Evolutionary conservation across 139 green algal species (phyloP), one percentile per base, ranked within the genome.

Genomic region (Yamagishiella unicocca): DNA sequence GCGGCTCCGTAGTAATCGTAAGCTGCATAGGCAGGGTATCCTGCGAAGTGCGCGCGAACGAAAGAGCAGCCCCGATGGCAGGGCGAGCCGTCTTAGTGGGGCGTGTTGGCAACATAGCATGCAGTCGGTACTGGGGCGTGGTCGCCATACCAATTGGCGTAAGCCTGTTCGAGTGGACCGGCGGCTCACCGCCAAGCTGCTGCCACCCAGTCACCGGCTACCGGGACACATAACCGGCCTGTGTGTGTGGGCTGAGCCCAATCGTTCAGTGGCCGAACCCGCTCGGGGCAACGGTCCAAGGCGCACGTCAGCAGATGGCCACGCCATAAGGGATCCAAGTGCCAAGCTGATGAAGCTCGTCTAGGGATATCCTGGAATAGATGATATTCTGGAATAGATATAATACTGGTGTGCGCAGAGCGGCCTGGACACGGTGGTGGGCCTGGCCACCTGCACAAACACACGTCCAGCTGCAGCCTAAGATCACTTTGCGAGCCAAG

Each of bases 1-100:
- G 80, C 80, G 40, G 72, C 73, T 45, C 55, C 55, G 43, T 82
- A 89, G 58, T 81, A 64, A 31, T 89, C 84, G 40, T 89, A 84
- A 0, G 67, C 67, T 62, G 82, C 1, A 31, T 89, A 83, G 2
- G 71, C 83, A 6, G 72, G 12, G 73, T 89, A 89, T 10, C 84
- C 84, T 89, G 84, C 58, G 71, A 79, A 33, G 53, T 43, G 31
- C 0, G 27, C 33, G 27, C 64, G 22, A 46, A 61, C 37, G 42
- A 42, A 31, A 72, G 31, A 55, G 46, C 74, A 68, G 74, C 24
- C 46, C 74, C 74, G 7, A 46, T 17, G n/a, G 74, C 46, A 67
- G 50, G 67, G 35, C n/a, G n/a, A n/a, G n/a, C n/a, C n/a, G n/a
- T n/a, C n/a, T n/a, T n/a, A n/a, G n/a, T n/a, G n/a, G 6, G 29